A percentile compares a stretch with the other conserved stretches of the same genome.
Evolutionary conservation across 192 early-diverging fungal genomes (phyloP).

Genomic region (Glomus cerebriforme): DNA sequence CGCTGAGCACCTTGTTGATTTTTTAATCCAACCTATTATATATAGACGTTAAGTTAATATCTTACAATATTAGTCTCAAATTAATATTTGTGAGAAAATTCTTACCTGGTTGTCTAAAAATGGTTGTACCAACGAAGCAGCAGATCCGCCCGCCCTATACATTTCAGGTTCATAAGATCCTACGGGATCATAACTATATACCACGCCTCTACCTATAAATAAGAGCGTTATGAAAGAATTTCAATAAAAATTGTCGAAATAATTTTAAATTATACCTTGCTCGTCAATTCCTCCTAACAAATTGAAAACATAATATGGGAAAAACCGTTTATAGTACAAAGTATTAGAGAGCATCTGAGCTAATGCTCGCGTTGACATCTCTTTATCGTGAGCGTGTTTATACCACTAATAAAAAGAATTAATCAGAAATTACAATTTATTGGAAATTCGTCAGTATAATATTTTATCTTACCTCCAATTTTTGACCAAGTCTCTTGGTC

Average conservation of each 20-base stretch:
- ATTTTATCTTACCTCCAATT: conserved; percentile 69
- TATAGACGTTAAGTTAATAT: neutral
- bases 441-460: neutral
- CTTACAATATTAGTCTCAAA: neutral
- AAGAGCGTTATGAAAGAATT: neutral
- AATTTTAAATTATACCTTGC: conserved; percentile 57
- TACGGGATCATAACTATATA: conserved; percentile 91
- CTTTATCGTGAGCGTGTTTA: conserved; percentile 84
- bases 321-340: conserved; percentile 91
- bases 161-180: conserved; percentile 83
- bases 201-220: conserved; percentile 74
- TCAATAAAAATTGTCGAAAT: too few species aligned
- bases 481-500: conserved; percentile 79
- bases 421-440: neutral
- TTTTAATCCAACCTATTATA: conserved; percentile 67
- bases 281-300: conserved; percentile 88
- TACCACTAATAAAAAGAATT: conserved; percentile 70
- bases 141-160: conserved; percentile 81
- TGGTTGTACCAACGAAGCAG: conserved; percentile 89
- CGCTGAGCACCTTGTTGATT: conserved; percentile 59
- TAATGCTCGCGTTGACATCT: conserved; percentile 81
- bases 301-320: conserved; percentile 94
- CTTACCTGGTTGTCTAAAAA: conserved; percentile 94
- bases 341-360: conserved; percentile 95
- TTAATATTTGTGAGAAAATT: neutral